Evolutionary conservation across 1,284 basidiomycete species (phyloP).

Genomic region (Ganoderma meredithae): DNA sequence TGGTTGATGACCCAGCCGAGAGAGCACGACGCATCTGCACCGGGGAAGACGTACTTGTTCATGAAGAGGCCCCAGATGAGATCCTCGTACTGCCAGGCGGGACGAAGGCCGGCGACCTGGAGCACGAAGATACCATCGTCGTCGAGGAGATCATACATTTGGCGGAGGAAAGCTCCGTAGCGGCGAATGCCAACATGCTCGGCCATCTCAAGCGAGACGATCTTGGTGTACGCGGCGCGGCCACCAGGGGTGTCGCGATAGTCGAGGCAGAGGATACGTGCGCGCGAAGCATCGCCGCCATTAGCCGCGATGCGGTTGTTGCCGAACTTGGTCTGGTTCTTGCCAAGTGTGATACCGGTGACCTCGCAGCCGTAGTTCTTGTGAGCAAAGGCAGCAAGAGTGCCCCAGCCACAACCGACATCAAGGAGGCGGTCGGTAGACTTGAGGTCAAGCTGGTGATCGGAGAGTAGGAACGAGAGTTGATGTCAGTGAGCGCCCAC

Average conservation of each 20-base stretch:
- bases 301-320: conserved; percentile 89
- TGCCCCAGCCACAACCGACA: conserved; percentile 99
- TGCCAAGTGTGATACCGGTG: conserved; percentile 93
- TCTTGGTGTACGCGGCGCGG: conserved; percentile 89
- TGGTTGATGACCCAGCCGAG: conserved; percentile 94
- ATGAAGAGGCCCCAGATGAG: conserved; percentile 96
- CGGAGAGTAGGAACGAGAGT: not conserved
- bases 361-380: conserved; percentile 97
- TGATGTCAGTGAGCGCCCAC: conserved; percentile 3
- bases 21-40: conserved; percentile 95
- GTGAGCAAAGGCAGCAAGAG: conserved; percentile 91
- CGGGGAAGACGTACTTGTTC: conserved; percentile 98
- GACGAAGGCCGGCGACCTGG: conserved; percentile 96
- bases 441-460: conserved; percentile 74
- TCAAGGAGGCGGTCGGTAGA: conserved; percentile 85
- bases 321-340: conserved; percentile 93
- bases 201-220: conserved; percentile 98
- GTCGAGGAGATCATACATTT: conserved; percentile 93
- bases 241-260: conserved; percentile 91
- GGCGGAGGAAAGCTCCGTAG: conserved; percentile 88
- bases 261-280: conserved; percentile 93
- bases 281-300: conserved; percentile 71
- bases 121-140: conserved; percentile 96
- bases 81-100: conserved; percentile 97
- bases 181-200: conserved; percentile 98